These are phyloP conservation scores for Picochlorum sp. DNA, from an alignment of 139 green algal species.

Conservation along the genomic window DNA sequence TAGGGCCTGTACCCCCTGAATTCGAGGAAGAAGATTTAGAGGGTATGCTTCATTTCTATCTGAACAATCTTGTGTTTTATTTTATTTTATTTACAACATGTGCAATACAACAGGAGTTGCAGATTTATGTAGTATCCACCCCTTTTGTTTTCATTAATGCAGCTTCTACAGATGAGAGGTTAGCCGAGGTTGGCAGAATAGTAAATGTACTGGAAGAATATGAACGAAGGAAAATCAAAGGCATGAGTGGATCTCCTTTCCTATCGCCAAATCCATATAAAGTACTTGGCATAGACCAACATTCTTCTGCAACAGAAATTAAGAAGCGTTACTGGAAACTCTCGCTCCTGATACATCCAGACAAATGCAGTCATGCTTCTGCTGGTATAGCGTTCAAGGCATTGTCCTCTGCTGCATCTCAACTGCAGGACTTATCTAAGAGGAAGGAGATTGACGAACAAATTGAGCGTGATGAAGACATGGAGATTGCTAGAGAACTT, in stretches of 20 bases:
- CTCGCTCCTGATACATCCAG: conserved; percentile 78
- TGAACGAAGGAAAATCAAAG: not conserved
- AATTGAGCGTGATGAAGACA: conserved; percentile 6
- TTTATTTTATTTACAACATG: too few relatives aligned
- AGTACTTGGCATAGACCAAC: conserved; percentile 44
- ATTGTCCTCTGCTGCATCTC: conserved; percentile 43
- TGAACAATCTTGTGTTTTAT: too few relatives aligned
- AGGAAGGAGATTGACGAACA: conserved; percentile 20
- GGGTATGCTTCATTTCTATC: too few relatives aligned
- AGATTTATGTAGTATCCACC: too few relatives aligned
- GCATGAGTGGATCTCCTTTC: not conserved
- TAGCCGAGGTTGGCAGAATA: conserved; percentile 43
- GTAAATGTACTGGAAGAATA: conserved; percentile 22
- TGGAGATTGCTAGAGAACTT: conserved; percentile 12
- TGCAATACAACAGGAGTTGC: too few relatives aligned
- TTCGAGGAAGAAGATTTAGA: conserved; percentile 32
- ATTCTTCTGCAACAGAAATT: conserved; percentile 28
- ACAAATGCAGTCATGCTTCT: conserved; percentile 79
- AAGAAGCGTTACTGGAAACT: conserved; percentile 67
- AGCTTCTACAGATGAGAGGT: conserved; percentile 27
- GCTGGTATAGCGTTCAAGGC: conserved; percentile 68
- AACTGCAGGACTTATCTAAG: conserved; percentile 38
- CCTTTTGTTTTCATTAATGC: conserved; percentile 15
- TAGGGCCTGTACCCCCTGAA: conserved; percentile 61
- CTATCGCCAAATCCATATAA: conserved; percentile 46